phyloP scores from a whole-genome alignment of 352 stramenopile genomes.

The Stephanocyclus meneghinianus region DNA sequence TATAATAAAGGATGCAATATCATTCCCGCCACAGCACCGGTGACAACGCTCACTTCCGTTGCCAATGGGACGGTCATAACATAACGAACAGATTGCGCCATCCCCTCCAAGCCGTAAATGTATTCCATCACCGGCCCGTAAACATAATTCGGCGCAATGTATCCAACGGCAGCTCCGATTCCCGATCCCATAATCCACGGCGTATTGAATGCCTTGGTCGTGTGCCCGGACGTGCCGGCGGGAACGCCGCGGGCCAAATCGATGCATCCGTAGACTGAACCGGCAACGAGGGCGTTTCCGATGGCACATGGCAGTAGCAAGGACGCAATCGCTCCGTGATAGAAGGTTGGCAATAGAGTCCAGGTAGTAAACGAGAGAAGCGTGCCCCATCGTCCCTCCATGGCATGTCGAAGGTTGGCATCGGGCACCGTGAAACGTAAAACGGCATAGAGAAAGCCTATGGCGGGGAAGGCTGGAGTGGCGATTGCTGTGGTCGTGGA shows the following conservation, averaged over 20 bases:
- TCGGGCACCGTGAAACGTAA: slow-evolving; percentile 29
- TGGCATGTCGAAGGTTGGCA: slow-evolving; percentile 23
- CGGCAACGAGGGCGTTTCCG: slow-evolving; percentile 39
- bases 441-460: slow-evolving; percentile 39
- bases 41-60: slow-evolving; percentile 39
- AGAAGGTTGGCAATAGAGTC: slow-evolving; percentile 34
- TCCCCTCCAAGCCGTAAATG: slow-evolving; percentile 39
- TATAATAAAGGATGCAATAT: slow-evolving; percentile 52
- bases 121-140: slow-evolving; percentile 42
- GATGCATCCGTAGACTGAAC: slow-evolving; percentile 18
- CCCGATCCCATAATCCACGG: slow-evolving; percentile 39
- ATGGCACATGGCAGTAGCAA: slow-evolving; percentile 50
- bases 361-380: slow-evolving; percentile 40
- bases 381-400: slow-evolving; percentile 41
- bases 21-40: slow-evolving; percentile 36
- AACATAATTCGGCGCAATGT: slow-evolving; percentile 33
- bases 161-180: slow-evolving; percentile 38
- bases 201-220: slow-evolving; percentile 7
- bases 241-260: slow-evolving; percentile 19
- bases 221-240: background rate
- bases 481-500: slow-evolving; percentile 36
- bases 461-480: slow-evolving; percentile 44
- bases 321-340: slow-evolving; percentile 24
- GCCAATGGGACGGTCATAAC: slow-evolving; percentile 33
- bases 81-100: slow-evolving; percentile 24